A percentile compares a stretch with the other conserved stretches of the same genome.
Conservation (phyloP, 2,329 filamentous ascomycete genomes). For the Neurospora crassa region DNA sequence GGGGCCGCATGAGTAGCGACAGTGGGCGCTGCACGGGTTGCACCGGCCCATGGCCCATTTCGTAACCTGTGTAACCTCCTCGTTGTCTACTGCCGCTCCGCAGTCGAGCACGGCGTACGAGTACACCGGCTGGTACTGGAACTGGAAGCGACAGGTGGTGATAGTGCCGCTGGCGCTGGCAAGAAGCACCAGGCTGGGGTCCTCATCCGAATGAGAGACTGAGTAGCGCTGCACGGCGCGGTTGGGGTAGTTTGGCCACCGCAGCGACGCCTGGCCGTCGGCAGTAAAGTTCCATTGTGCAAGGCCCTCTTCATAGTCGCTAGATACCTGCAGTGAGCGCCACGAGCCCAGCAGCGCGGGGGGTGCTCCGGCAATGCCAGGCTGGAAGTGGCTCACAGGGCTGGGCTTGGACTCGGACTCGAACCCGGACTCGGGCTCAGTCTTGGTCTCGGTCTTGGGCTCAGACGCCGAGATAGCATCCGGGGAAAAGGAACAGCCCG, state of each 20-base stretch:
- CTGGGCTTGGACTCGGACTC: not conserved
- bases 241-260: conserved; percentile 1
- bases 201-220: conserved; percentile 1
- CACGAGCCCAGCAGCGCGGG: conserved; percentile 2
- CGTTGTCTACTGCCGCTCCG: not conserved
- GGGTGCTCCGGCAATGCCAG: conserved; percentile 2
- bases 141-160: conserved; percentile 1
- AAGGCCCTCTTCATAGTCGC: not conserved
- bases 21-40: conserved; percentile 2
- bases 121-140: conserved; percentile 2
- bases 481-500: not conserved
- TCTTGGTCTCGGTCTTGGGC: not conserved
- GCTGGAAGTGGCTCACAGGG: not conserved
- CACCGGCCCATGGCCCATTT: conserved; percentile 1
- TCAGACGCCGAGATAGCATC: conserved; percentile 1
- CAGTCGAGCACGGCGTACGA: conserved; percentile 3
- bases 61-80: not conserved
- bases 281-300: conserved; percentile 1
- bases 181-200: not conserved
- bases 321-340: not conserved
- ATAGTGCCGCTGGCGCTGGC: conserved; percentile 1
- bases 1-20: not conserved
- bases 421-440: not conserved
- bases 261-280: conserved; percentile 1
- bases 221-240: conserved; percentile 2